Evolutionary conservation across 1,284 basidiomycete genomes (phyloP), one percentile per base, ranked within the genome.

Genomic region (Clitocybe nebularis): DNA sequence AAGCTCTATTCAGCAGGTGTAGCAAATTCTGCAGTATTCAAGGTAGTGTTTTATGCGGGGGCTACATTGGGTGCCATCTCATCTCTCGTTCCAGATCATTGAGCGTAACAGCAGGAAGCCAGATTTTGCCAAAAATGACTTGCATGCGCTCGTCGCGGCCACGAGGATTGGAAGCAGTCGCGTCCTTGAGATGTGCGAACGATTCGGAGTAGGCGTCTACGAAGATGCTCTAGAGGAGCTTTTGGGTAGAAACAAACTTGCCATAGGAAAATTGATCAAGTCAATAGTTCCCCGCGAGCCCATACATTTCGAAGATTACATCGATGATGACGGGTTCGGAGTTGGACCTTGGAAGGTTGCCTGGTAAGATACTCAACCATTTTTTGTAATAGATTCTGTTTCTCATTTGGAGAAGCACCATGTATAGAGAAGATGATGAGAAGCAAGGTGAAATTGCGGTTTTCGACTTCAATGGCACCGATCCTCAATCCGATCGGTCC

Each of bases 111-210:
- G 57, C 20, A 49, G 60, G 28, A 61, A 56, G 19, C 54, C 56
- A 11, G 56, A 59, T 38, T 62, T 61, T 38, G 55, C 59, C 7
- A 54, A 50, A 28, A 54, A 53, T 17, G 59, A 61, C 45, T 46
- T 61, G 21, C 54, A 57, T 23, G 57, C 57, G 4, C 47, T 61
- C 9, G 59, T 61, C 11, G 58, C 59, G n/a, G 59, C 59, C 4
- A 58, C 57, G 6, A 51, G 45, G 23, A 54, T 60, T 35, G 58
- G 53, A 13, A 47, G 47, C n/a, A 49, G 47, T 29, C 52, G 59
- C 22, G 52, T 61, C 29, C 45, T 52, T 14, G 58, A 61, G 36
- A 55, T 61, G 47, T 56, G 57, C 36, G 47, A 48, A 8, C 55
- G 59, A 13, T 61, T 61, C 35, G 58, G 59, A 9, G 37, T 46